phyloP scores from a whole-genome alignment of 176 grass and related monocot species.

The Oryza meyeriana region DNA sequence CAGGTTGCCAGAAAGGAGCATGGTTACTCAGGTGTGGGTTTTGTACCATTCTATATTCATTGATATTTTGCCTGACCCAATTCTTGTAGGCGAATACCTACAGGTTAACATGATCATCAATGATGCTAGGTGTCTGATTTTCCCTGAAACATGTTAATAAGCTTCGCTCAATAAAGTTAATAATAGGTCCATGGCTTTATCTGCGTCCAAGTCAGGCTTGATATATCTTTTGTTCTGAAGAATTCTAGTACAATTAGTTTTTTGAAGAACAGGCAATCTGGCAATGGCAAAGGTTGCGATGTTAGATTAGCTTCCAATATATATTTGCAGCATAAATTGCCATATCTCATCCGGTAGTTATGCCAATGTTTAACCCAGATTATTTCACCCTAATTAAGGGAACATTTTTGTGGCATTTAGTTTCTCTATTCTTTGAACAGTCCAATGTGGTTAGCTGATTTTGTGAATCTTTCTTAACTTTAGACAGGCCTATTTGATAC shows the following conservation, averaged over 20 bases:
- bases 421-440: not conserved
- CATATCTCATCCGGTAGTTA: not conserved
- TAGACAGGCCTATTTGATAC: not conserved
- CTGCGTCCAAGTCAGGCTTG: not conserved
- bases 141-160: too few relatives aligned
- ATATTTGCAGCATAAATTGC: not conserved
- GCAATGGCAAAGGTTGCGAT: not conserved
- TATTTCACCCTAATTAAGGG: too few relatives aligned
- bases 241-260: not conserved
- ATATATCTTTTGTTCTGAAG: not conserved
- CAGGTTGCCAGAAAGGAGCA: too few relatives aligned
- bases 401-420: not conserved
- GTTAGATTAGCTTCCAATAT: not conserved
- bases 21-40: too few relatives aligned
- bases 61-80: too few relatives aligned
- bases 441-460: not conserved
- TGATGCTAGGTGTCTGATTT: too few relatives aligned
- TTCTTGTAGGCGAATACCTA: too few relatives aligned
- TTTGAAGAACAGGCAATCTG: not conserved
- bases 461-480: not conserved
- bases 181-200: too few relatives aligned
- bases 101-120: too few relatives aligned
- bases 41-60: too few relatives aligned
- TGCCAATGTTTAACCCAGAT: not conserved
- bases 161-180: too few relatives aligned